Evolutionary conservation across 805 yeast genomes (phyloP).

Genomic region (Starmera pachycereana): DNA sequence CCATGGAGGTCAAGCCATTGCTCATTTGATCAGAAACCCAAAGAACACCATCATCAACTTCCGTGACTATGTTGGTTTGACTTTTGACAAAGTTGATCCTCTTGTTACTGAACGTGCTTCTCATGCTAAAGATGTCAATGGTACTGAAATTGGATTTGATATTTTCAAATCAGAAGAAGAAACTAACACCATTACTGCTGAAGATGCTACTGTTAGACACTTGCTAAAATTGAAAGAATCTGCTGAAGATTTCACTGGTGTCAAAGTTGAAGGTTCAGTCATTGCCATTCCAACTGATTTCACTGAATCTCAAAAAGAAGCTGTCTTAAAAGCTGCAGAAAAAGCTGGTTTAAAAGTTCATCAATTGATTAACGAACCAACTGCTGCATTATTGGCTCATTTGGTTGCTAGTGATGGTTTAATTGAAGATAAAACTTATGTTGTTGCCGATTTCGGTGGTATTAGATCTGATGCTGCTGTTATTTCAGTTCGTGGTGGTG

Average conservation of each 20-base stretch:
- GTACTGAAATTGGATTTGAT: conserved; percentile 54
- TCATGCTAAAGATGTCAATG: conserved; percentile 52
- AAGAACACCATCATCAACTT: conserved; percentile 78
- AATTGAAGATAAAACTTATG: conserved; percentile 61
- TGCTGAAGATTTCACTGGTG: conserved; percentile 89
- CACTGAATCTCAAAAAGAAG: conserved; percentile 59
- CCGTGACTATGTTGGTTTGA: conserved; percentile 83
- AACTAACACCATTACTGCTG: conserved; percentile 51
- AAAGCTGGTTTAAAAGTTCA: conserved; percentile 70
- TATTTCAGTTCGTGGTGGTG: conserved; percentile 87
- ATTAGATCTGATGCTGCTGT: conserved; percentile 93
- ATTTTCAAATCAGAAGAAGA: conserved; percentile 35
- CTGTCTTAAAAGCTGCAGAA: conserved; percentile 48
- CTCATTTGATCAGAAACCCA: conserved; percentile 87
- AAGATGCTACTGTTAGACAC: conserved; percentile 78
- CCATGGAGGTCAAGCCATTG: conserved; percentile 93
- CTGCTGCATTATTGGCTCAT: conserved; percentile 85
- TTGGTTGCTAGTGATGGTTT: conserved; percentile 29
- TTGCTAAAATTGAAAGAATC: conserved; percentile 71
- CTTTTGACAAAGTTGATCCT: conserved; percentile 60
- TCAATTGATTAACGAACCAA: conserved; percentile 87
- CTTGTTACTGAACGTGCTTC: conserved; percentile 57
- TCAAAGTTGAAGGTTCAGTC: conserved; percentile 69
- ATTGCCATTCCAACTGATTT: conserved; percentile 87
- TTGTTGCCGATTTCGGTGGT: conserved; percentile 96